Evolutionary conservation across 176 grass and related monocot species (phyloP), one percentile per base, ranked within the genome.

Genomic region (Lolium rigidum): DNA sequence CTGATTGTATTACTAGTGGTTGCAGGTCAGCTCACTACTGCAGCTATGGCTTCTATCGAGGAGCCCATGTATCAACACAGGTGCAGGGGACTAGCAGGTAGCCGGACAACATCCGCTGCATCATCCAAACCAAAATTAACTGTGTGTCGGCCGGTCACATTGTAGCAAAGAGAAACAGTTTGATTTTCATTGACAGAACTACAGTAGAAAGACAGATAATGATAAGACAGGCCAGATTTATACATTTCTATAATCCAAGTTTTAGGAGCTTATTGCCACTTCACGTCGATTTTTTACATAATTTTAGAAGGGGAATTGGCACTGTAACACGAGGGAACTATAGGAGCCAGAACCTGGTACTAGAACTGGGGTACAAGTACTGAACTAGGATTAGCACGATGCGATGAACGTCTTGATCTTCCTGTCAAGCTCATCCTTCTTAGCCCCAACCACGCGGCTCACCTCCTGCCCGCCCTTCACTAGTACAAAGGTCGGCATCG

Each of bases 351-450:
- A 68, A 17, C 76, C 52, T 20, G 57, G 44, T 26, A 55, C 46
- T 63, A 51, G 14, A 46, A 18, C 70, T 21, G 56, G 31, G 41
- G 41, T 56, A 20, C 37, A 67, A 12, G 75, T 25, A 57, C 38
- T 15, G 46, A 73, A 12, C 78, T 83, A 87, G 48, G 18, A 90
- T 72, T 65, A 82, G 6, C n/a, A 83, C 18, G 83, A 68, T 9
- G 49, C 64, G 57, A 70, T 90, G 83, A 89, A 87, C 75, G 74
- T 91, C 28, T 38, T 11, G 72, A 98, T 83, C 87, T 92, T 93
- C 85, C 77, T 95, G 86, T 98, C 93, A 18, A 98, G 93, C 20
- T 98, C 93, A 41, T 95, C 91, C 88, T 98, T 98, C 80, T 86
- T 92, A 11, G 91, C 95, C 73, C 95, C 95, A 1, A 98, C 86